phyloP scores from a whole-genome alignment of 2,329 filamentous ascomycete species.

The Cordyceps pruinosa region DNA sequence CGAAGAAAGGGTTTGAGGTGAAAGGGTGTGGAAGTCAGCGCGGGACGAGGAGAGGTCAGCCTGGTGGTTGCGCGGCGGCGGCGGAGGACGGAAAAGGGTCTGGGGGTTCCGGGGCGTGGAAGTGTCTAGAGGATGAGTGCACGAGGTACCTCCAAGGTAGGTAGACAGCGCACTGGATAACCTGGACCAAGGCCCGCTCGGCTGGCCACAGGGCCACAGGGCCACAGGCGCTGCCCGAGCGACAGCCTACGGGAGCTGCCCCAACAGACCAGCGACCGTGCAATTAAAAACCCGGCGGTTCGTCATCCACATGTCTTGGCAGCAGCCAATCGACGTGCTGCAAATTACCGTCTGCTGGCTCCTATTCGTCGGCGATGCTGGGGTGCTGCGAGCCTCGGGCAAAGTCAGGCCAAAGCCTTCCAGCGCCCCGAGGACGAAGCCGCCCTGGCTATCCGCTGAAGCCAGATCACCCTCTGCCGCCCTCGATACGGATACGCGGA shows the following conservation, averaged over 20 bases:
- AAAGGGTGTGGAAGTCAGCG: conserved; percentile 9
- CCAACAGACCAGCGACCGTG: not conserved
- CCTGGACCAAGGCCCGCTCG: not conserved
- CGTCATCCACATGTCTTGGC: conserved; percentile 3
- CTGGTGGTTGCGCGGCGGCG: not conserved
- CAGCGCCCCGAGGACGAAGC: too few relatives aligned
- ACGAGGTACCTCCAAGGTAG: not conserved
- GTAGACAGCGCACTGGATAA: not conserved
- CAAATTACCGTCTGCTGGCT: conserved; percentile 4
- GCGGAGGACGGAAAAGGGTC: conserved; percentile 7
- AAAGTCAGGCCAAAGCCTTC: not conserved
- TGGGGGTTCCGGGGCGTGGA: conserved; percentile 10
- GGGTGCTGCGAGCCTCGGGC: not conserved
- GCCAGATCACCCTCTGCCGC: too few relatives aligned
- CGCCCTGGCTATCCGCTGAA: too few relatives aligned
- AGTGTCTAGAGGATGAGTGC: too few relatives aligned
- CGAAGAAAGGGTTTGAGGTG: not conserved
- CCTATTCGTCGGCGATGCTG: conserved; percentile 9
- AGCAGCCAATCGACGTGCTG: not conserved
- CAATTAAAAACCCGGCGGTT: conserved; percentile 4
- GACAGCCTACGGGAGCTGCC: not conserved
- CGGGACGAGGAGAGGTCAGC: not conserved
- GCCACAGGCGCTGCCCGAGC: not conserved
- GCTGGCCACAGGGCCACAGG: not conserved
- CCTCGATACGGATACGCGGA: too few relatives aligned